Evolutionary conservation across 2,329 filamentous ascomycete species (phyloP).

Genomic region (Chaetomiaceae sp.): DNA sequence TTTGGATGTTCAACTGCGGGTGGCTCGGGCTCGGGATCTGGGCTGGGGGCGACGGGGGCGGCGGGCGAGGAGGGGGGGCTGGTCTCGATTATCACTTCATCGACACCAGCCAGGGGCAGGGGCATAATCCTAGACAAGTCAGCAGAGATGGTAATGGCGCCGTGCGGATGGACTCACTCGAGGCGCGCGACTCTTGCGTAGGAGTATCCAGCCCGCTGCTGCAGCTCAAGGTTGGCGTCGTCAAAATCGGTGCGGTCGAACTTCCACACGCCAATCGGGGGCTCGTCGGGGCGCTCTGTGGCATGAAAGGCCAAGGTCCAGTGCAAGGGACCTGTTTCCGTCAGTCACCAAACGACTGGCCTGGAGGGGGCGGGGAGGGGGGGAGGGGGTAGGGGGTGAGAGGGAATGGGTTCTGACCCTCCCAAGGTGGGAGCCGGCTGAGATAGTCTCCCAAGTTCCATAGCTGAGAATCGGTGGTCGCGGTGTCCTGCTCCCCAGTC

Average conservation of each 20-base stretch:
- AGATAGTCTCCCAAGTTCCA: conserved; percentile 24
- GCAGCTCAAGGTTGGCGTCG: conserved; percentile 17
- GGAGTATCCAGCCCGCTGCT: conserved; percentile 11
- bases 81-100: neutral
- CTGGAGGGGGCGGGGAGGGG: too few species aligned
- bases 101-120: neutral
- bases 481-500: conserved; percentile 6
- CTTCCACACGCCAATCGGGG: conserved; percentile 18
- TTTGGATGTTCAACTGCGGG: too few species aligned
- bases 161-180: conserved; percentile 1
- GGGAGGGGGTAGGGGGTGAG: too few species aligned
- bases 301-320: conserved; percentile 22
- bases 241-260: conserved; percentile 19
- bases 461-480: conserved; percentile 6
- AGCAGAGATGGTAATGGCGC: neutral
- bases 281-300: conserved; percentile 12
- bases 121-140: conserved; percentile 6
- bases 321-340: conserved; percentile 10
- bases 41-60: too few species aligned
- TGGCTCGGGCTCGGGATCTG: too few species aligned
- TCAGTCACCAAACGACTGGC: neutral
- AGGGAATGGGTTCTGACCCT: neutral
- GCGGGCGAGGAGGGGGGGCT: too few species aligned
- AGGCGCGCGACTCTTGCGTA: conserved; percentile 13
- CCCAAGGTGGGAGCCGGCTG: conserved; percentile 14